Conservation (phyloP, 2,329 filamentous ascomycete genomes). For the Cercospora sp. region DNA sequence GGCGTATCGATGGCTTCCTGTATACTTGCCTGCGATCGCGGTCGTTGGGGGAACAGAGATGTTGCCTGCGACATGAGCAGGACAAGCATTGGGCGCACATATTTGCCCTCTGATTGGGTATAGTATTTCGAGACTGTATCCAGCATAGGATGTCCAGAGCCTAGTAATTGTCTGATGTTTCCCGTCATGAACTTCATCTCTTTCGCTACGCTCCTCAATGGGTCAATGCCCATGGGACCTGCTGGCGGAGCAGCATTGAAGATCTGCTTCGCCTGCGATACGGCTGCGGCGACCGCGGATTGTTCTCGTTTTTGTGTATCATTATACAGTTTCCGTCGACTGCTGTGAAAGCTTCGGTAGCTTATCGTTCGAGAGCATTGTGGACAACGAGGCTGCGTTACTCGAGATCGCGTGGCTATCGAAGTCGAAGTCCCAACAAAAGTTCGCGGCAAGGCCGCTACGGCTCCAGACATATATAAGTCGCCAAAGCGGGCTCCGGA, state of each 20-base stretch:
- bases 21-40: constrained; percentile 44
- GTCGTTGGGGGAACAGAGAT: constrained; percentile 68
- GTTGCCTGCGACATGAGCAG: constrained; percentile 96
- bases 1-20: constrained; percentile 57
- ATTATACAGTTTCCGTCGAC: constrained; percentile 36
- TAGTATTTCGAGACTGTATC: constrained; percentile 98
- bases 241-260: constrained; percentile 67
- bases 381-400: constrained; percentile 33
- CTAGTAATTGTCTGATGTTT: constrained; percentile 89
- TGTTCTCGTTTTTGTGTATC: constrained; percentile 47
- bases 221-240: constrained; percentile 76
- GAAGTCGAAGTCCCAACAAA: constrained; percentile 36
- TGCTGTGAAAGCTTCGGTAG: constrained; percentile 33
- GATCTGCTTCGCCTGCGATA: constrained; percentile 66
- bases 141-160: constrained; percentile 89
- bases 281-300: constrained; percentile 72
- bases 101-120: constrained; percentile 93
- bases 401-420: constrained; percentile 27
- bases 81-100: constrained; percentile 90
- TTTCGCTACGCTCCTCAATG: constrained; percentile 85
- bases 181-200: constrained; percentile 95
- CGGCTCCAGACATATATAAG: constrained; percentile 38
- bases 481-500: not conserved
- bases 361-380: constrained; percentile 37
- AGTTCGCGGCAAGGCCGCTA: constrained; percentile 38